A percentile compares a stretch with the other conserved stretches of the same genome.
These are phyloP conservation scores for Monosporozyma aquatica DNA, from an alignment of 805 yeast species.

Conservation along the genomic window DNA sequence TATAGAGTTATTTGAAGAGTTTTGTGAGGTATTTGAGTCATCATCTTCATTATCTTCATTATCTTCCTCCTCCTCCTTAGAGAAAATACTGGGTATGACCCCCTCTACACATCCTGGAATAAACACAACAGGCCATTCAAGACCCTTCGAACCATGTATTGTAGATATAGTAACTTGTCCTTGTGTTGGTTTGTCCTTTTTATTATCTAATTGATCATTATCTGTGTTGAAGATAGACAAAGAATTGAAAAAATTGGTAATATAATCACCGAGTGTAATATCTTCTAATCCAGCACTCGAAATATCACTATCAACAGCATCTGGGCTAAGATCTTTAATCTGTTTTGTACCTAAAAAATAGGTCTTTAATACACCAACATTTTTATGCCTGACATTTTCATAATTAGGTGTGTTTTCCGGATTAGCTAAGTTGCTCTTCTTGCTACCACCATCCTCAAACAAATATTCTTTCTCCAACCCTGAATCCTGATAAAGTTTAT, in stretches of 20 bases:
- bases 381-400: conserved; percentile 25
- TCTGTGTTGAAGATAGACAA: conserved; percentile 28
- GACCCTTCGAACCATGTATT: conserved; percentile 86
- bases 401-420: conserved; percentile 12
- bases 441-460: conserved; percentile 20
- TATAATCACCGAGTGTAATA: conserved; percentile 7
- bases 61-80: conserved; percentile 16
- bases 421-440: conserved; percentile 15
- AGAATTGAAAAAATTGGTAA: conserved; percentile 31
- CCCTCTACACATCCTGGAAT: conserved; percentile 66
- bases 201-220: conserved; percentile 11
- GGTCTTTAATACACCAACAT: conserved; percentile 17
- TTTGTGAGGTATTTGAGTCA: conserved; percentile 4
- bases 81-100: conserved; percentile 48
- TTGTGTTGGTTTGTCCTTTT: conserved; percentile 15
- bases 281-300: neutral
- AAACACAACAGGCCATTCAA: conserved; percentile 92
- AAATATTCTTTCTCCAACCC: conserved; percentile 24
- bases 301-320: neutral
- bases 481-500: conserved; percentile 24
- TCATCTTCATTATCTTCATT: conserved; percentile 12
- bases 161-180: conserved; percentile 57
- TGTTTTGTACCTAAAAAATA: conserved; percentile 16
- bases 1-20: conserved; percentile 4
- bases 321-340: conserved; percentile 2